Evolutionary conservation across 1,139 yeast species (phyloP).

Genomic region (Pichia cactophila): DNA sequence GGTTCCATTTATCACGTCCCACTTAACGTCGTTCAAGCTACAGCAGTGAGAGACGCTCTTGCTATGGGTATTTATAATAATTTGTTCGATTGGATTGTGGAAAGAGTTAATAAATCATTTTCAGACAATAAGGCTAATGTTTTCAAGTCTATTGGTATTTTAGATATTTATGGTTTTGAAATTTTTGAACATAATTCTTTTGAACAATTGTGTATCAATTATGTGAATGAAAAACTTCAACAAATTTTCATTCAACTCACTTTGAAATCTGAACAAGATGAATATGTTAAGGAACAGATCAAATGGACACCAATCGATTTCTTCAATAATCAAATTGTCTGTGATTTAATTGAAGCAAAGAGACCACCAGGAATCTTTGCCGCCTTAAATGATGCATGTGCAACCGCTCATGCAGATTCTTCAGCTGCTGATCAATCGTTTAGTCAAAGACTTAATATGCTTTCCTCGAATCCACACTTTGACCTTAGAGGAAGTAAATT

Average conservation of each 20-base stretch:
- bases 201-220: slow-evolving; percentile 94
- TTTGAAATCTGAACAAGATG: slow-evolving; percentile 94
- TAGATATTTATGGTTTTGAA: slow-evolving; percentile 98
- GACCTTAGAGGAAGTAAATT: slow-evolving; percentile 86
- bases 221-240: slow-evolving; percentile 94
- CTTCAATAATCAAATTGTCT: slow-evolving; percentile 92
- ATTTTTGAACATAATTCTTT: slow-evolving; percentile 94
- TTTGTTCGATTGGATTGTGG: slow-evolving; percentile 96
- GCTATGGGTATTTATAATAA: slow-evolving; percentile 93
- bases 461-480: slow-evolving; percentile 76
- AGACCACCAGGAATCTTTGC: slow-evolving; percentile 98
- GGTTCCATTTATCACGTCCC: slow-evolving; percentile 96
- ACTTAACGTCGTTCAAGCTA: slow-evolving; percentile 83
- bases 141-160: slow-evolving; percentile 75
- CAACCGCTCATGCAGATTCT: slow-evolving; percentile 98
- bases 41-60: slow-evolving; percentile 88
- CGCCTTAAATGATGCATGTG: slow-evolving; percentile 92
- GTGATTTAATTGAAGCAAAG: slow-evolving; percentile 90
- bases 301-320: slow-evolving; percentile 97
- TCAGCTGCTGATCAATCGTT: slow-evolving; percentile 96
- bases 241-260: slow-evolving; percentile 95
- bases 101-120: slow-evolving; percentile 74
- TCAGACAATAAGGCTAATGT: slow-evolving; percentile 36
- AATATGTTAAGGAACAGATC: slow-evolving; percentile 89
- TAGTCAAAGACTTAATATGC: slow-evolving; percentile 83